Evolutionary conservation across 164 flowering plant genomes (phyloP), one percentile per base, ranked within the genome.

Genomic region (Santalum album): DNA sequence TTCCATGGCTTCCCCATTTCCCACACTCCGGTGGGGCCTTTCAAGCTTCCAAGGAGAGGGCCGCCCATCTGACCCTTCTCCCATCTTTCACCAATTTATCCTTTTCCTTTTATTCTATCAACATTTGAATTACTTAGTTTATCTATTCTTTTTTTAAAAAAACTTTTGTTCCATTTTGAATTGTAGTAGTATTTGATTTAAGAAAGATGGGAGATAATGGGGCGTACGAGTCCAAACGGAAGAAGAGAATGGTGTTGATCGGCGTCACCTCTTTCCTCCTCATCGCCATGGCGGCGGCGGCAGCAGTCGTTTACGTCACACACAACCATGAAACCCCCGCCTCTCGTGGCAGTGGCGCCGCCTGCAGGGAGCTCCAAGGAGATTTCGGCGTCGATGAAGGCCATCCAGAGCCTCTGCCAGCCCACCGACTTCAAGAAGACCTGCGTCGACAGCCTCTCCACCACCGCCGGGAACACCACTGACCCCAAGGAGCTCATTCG

Each of bases 401-500:
- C 92, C 16, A 62, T 84, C 48, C 50, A 68, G 29, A 54, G 68
- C 32, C 72, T 83, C 6, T 87, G 91, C 54, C 65, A 71, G 35
- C 76, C 86, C 0, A 84, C 90, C 0, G 80, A 79, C 17, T 78
- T 62, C 69, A 78, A 73, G 64, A 43, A 79, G 25, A 54, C 78
- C 7, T 87, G 96, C 32, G 62, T 64, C 1, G 34, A 62, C 0
- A 76, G 68, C 57, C 77, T 87, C 15, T 46, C 50, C 25, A 11
- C 22, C 25, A 22, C 22, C 50, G 36, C 36, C 36, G 12, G 1
- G 10, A 19, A 46, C 50, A 46, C 22, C 2, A 62, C 78, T 7
- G 83, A 87, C 21, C 82, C 86, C 0, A 76, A 73, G 36, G 81
- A 87, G 32, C 72, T 87, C 7, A 55, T 83, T 34, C 65, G 68